Conservation (phyloP, 805 yeast genomes). For the Zygosaccharomyces bailii region DNA sequence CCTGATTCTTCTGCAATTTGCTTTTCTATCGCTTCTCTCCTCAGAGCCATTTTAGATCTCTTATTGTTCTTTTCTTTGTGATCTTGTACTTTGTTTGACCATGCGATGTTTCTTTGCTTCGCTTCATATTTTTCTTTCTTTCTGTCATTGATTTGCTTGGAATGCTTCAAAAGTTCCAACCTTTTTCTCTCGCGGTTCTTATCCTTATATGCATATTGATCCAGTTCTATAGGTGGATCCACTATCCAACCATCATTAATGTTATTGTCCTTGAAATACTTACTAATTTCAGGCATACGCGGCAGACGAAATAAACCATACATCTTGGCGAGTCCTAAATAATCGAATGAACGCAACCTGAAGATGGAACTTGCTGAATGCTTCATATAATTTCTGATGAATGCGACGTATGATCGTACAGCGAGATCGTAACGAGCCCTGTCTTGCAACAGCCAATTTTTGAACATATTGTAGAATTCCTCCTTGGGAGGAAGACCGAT, state of each 20-base stretch:
- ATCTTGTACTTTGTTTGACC: slow-evolving; percentile 70
- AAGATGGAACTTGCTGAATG: slow-evolving; percentile 88
- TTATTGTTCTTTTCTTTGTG: slow-evolving; percentile 62
- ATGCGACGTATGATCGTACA: slow-evolving; percentile 76
- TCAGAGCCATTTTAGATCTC: slow-evolving; percentile 54
- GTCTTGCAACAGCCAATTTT: slow-evolving; percentile 64
- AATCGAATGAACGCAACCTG: slow-evolving; percentile 67
- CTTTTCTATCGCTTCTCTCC: slow-evolving; percentile 62
- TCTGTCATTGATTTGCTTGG: slow-evolving; percentile 35
- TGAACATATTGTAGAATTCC: slow-evolving; percentile 31
- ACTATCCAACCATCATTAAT: slow-evolving; percentile 67
- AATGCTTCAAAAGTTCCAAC: slow-evolving; percentile 51
- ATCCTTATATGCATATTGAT: slow-evolving; percentile 62
- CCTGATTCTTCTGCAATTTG: slow-evolving; percentile 41
- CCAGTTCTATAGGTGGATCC: slow-evolving; percentile 58
- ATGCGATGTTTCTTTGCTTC: slow-evolving; percentile 58
- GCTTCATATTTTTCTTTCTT: slow-evolving; percentile 43
- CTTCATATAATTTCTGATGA: slow-evolving; percentile 76
- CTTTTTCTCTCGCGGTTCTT: slow-evolving; percentile 60
- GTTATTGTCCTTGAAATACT: slow-evolving; percentile 48
- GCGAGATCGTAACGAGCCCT: slow-evolving; percentile 81
- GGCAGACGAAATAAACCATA: slow-evolving; percentile 85
- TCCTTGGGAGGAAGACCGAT: slow-evolving; percentile 12
- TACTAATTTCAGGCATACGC: slow-evolving; percentile 84
- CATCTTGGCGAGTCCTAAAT: slow-evolving; percentile 64